A percentile compares a stretch with the other conserved stretches of the same genome.
phyloP scores from a whole-genome alignment of 306 rosid species.

The Dryas octopetala region DNA sequence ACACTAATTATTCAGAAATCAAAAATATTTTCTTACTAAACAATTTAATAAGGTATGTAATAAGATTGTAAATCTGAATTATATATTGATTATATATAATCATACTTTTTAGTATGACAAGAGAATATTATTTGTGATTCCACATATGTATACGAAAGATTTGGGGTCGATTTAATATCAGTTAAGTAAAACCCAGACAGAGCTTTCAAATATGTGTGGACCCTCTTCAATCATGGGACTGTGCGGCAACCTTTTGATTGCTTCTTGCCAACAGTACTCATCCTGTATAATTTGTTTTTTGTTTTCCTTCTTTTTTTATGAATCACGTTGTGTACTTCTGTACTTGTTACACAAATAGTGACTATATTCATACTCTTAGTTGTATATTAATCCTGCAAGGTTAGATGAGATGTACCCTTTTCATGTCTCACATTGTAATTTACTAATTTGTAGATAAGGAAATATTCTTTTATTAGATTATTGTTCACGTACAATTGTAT shows the following conservation, averaged over 20 bases:
- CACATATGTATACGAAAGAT: neutral
- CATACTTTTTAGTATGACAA: too few species aligned
- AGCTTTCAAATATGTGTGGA: neutral
- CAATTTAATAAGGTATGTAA: too few species aligned
- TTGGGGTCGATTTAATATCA: neutral
- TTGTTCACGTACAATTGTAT: too few species aligned
- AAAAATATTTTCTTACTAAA: too few species aligned
- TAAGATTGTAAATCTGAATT: too few species aligned
- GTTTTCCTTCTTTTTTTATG: neutral
- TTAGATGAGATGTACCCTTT: neutral
- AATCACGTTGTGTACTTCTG: neutral
- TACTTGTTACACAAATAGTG: neutral
- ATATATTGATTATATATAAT: too few species aligned
- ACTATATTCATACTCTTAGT: neutral
- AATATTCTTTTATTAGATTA: neutral
- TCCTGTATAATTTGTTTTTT: neutral
- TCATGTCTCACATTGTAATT: too few species aligned
- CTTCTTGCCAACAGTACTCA: constrained; percentile 13
- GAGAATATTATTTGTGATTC: too few species aligned
- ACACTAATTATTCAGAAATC: too few species aligned
- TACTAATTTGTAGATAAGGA: neutral
- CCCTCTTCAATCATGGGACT: constrained; percentile 3
- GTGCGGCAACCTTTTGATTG: constrained; percentile 15
- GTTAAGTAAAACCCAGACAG: neutral
- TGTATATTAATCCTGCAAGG: neutral